These are phyloP conservation scores for Metschnikowia lachancei DNA, from an alignment of 805 yeast genomes.

Conservation along the genomic window DNA sequence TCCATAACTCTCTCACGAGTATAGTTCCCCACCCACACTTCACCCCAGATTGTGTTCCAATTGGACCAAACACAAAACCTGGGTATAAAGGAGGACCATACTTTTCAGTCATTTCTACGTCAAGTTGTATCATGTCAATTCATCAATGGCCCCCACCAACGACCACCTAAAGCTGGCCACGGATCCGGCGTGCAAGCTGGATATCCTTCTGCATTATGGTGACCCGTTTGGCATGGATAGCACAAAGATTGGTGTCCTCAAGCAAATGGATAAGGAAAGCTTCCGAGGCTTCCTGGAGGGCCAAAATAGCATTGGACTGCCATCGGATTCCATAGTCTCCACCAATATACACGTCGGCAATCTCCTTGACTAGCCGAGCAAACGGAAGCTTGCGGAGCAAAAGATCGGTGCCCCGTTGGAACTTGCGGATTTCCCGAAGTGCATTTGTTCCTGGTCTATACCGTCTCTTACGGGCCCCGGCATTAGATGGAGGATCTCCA, in stretches of 20 bases:
- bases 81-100: too few species aligned
- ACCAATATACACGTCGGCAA: constrained; percentile 59
- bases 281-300: constrained; percentile 79
- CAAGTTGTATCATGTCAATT: too few species aligned
- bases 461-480: constrained; percentile 30
- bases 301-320: constrained; percentile 76
- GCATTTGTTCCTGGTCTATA: constrained; percentile 67
- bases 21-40: too few species aligned
- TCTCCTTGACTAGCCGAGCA: constrained; percentile 72
- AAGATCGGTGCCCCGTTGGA: constrained; percentile 65
- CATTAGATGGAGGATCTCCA: constrained; percentile 47
- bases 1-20: too few species aligned
- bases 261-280: constrained; percentile 69
- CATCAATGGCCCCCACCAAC: too few species aligned
- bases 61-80: too few species aligned
- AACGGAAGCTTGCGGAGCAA: constrained; percentile 71
- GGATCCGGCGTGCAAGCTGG: constrained; percentile 72
- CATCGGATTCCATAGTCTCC: constrained; percentile 60
- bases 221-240: constrained; percentile 82
- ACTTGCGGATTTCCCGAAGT: constrained; percentile 62
- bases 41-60: too few species aligned
- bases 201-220: constrained; percentile 83
- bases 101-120: too few species aligned
- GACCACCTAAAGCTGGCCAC: constrained; percentile 44
- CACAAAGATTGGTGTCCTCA: constrained; percentile 76